phyloP scores from a whole-genome alignment of 1,139 yeast genomes.

The Scheffersomyces titani region DNA sequence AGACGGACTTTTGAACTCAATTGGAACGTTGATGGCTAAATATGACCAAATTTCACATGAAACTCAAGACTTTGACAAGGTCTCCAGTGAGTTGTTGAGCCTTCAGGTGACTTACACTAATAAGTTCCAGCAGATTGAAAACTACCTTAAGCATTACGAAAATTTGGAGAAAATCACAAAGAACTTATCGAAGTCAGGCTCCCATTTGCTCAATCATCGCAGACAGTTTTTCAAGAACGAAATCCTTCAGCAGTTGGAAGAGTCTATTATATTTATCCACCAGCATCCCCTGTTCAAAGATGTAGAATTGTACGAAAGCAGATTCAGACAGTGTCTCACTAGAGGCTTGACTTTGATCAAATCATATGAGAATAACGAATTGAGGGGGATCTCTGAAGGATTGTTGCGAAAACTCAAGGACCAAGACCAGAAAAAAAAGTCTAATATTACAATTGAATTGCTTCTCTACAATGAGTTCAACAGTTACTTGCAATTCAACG shows the following conservation, averaged over 20 bases:
- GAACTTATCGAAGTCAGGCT: constrained; percentile 63
- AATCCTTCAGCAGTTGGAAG: constrained; percentile 62
- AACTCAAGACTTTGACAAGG: constrained; percentile 63
- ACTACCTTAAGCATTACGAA: constrained; percentile 63
- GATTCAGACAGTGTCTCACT: constrained; percentile 84
- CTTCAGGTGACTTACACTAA: constrained; percentile 49
- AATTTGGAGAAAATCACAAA: constrained; percentile 69
- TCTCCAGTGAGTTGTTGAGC: constrained; percentile 54
- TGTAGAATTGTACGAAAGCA: constrained; percentile 64
- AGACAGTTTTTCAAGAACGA: constrained; percentile 17
- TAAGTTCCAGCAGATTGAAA: constrained; percentile 50
- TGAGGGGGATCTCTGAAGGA: constrained; percentile 50
- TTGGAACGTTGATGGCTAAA: constrained; percentile 47
- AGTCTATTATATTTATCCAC: constrained; percentile 39
- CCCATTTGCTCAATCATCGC: constrained; percentile 60
- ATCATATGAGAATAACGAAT: constrained; percentile 59
- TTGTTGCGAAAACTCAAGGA: constrained; percentile 31
- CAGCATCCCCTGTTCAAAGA: constrained; percentile 60
- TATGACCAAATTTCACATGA: constrained; percentile 60
- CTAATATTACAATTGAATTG: constrained; percentile 23
- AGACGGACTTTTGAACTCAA: constrained; percentile 36
- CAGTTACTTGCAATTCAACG: constrained; percentile 26
- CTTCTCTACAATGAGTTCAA: constrained; percentile 57
- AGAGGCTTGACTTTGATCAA: constrained; percentile 76
- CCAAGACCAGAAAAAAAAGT: constrained; percentile 3